A percentile compares a stretch with the other conserved stretches of the same genome.
Evolutionary conservation across 495 filamentous ascomycete species (phyloP).

Genomic region (Penicillium egyptiacum): DNA sequence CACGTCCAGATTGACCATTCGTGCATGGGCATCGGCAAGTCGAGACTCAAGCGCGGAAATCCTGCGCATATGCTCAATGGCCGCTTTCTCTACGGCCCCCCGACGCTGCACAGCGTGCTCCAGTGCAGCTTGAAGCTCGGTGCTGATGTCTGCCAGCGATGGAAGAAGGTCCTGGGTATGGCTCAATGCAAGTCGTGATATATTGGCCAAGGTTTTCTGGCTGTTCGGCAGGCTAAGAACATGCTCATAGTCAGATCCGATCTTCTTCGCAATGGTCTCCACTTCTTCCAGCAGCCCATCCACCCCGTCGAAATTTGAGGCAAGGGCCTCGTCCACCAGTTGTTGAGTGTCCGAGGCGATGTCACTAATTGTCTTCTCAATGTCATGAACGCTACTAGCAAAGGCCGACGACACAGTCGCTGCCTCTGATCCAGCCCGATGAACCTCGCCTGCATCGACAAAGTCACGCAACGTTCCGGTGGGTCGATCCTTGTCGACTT

Average conservation of each 20-base stretch:
- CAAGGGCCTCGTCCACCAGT: constrained; percentile 42
- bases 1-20: constrained; percentile 69
- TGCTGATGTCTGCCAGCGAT: constrained; percentile 64
- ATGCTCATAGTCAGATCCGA: constrained; percentile 83
- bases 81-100: constrained; percentile 56
- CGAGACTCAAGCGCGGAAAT: constrained; percentile 76
- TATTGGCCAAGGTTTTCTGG: constrained; percentile 70
- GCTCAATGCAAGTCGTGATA: constrained; percentile 79
- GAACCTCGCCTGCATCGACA: constrained; percentile 64
- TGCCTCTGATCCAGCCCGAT: constrained; percentile 58
- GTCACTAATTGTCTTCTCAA: constrained; percentile 52
- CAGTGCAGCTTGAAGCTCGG: constrained; percentile 74
- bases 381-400: constrained; percentile 48
- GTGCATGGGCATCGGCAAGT: constrained; percentile 65
- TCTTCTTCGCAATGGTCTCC: constrained; percentile 77
- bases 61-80: constrained; percentile 70
- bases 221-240: constrained; percentile 66
- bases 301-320: constrained; percentile 42
- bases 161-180: constrained; percentile 90
- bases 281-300: constrained; percentile 76
- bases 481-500: constrained; percentile 33
- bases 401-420: constrained; percentile 52
- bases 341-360: constrained; percentile 55
- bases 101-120: constrained; percentile 65
- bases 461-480: constrained; percentile 66